Base-by-base conservation (phyloP, 192 early-diverging fungal genomes). In the Backusella mclennaniae region DNA sequence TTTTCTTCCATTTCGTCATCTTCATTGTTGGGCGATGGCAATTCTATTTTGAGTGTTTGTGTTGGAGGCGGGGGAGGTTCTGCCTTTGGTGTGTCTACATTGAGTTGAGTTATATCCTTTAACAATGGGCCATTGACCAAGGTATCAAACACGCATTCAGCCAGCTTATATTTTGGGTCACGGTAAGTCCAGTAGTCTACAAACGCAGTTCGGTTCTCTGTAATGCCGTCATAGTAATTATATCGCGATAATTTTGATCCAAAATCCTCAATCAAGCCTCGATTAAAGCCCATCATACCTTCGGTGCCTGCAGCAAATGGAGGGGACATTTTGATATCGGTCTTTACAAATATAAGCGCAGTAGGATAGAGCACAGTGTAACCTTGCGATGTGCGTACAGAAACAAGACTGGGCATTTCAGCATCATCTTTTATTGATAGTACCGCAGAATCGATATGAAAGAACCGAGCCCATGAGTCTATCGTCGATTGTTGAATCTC, bases 131-230 rank as follows among this genome's bases (percentile, higher is more conserved):
- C 56, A 63, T 63, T 63, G 21, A 63, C 56, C 2, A 63, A 29
- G 12, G 11, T 63, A 63, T 63, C 56, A 63, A 63, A 63, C 11
- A 63, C 9, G 23, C 23, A n/a, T 14, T 31, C 56, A 26, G 29
- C 56, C 26, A 63, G 29, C 26, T 63, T 63, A 63, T 29, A 14
- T 4, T 63, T 69, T 12, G 68, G 68, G 21, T 69, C 68, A 9
- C 68, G 68, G 21, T 69, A 69, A 12, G n/a, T 12, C 68, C 68
- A 69, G 21, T 69, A 69, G 21, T 69, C 68, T 23, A 69, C 38
- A 39, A n/a, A 26, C 1, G 21, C 35, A 17, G 66, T 67, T 6
- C 19, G 14, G 8, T 11, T 69, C 41, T 35, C 35, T 7, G 35
- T 35, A 3, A 69, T 23, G 21, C 23, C 21, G n/a, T 69, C 35